Conservation (phyloP, 2,329 filamentous ascomycete genomes). For the Alternaria novae-zelandiae region DNA sequence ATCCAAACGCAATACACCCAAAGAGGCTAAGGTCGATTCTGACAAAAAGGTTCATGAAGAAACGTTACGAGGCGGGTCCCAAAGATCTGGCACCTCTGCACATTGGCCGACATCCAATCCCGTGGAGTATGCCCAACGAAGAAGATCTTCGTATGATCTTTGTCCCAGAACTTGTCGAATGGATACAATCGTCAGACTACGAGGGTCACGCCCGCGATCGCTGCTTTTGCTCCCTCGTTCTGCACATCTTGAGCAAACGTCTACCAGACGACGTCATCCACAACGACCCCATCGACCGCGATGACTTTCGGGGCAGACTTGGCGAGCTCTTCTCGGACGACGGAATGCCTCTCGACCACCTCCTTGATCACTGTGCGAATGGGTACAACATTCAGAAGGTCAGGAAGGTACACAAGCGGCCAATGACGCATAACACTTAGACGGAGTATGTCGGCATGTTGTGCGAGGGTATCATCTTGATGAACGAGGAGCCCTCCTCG, state of each 20-base stretch:
- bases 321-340: not conserved
- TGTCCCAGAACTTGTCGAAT: not conserved
- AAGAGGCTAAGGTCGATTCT: not conserved
- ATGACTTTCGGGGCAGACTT: not conserved
- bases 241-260: not conserved
- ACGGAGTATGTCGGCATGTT: not conserved
- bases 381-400: not conserved
- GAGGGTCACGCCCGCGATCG: not conserved
- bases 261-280: not conserved
- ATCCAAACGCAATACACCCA: not conserved
- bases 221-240: slow-evolving; percentile 5
- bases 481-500: not conserved
- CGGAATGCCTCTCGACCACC: not conserved
- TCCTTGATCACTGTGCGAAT: not conserved
- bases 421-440: not conserved
- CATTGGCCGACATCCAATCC: not conserved
- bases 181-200: not conserved
- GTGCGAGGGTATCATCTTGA: not conserved
- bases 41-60: not conserved
- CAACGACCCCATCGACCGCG: not conserved
- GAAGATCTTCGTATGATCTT: not conserved
- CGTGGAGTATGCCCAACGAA: not conserved
- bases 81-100: not conserved
- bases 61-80: not conserved
- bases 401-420: not conserved